These are phyloP conservation scores for Pythium dissimile DNA, from an alignment of 352 stramenopile genomes.

Conservation along the genomic window DNA sequence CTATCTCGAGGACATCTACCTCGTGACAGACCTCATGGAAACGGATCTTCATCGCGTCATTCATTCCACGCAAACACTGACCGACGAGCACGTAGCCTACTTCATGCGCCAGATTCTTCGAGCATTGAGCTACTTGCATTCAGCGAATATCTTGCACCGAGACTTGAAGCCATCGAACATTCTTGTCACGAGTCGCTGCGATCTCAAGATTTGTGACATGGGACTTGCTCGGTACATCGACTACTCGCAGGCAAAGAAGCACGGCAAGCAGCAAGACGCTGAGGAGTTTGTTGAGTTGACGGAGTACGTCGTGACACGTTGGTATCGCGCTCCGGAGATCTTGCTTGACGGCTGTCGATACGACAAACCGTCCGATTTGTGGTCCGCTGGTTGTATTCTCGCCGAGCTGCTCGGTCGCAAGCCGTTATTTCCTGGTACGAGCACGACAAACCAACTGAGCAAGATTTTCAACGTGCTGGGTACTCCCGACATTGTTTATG, in stretches of 20 bases:
- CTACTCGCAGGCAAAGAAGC: constrained; percentile 50
- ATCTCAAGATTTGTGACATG: constrained; percentile 96
- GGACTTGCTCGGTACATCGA: constrained; percentile 85
- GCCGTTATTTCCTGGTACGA: constrained; percentile 95
- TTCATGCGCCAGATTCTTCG: constrained; percentile 97
- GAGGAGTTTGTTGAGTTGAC: constrained; percentile 68
- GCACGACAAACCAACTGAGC: constrained; percentile 95
- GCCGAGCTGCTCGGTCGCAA: constrained; percentile 93
- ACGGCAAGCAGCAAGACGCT: constrained; percentile 17
- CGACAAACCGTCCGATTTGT: constrained; percentile 73
- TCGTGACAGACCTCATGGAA: constrained; percentile 96
- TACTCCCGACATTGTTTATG: constrained; percentile 71
- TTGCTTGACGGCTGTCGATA: constrained; percentile 88
- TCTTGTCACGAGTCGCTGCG: constrained; percentile 96
- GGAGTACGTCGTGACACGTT: constrained; percentile 76
- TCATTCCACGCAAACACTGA: constrained; percentile 88
- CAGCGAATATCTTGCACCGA: constrained; percentile 94
- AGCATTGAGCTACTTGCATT: constrained; percentile 97
- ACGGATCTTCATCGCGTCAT: constrained; percentile 91
- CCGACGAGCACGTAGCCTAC: constrained; percentile 91
- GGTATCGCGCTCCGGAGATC: constrained; percentile 87
- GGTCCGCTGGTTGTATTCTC: constrained; percentile 94
- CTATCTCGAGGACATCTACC: constrained; percentile 96
- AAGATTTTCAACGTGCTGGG: constrained; percentile 95
- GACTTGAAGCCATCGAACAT: constrained; percentile 97